Evolutionary conservation across 345 rosid species (phyloP), one percentile per base, ranked within the genome.

Genomic region (Angophora floribunda): DNA sequence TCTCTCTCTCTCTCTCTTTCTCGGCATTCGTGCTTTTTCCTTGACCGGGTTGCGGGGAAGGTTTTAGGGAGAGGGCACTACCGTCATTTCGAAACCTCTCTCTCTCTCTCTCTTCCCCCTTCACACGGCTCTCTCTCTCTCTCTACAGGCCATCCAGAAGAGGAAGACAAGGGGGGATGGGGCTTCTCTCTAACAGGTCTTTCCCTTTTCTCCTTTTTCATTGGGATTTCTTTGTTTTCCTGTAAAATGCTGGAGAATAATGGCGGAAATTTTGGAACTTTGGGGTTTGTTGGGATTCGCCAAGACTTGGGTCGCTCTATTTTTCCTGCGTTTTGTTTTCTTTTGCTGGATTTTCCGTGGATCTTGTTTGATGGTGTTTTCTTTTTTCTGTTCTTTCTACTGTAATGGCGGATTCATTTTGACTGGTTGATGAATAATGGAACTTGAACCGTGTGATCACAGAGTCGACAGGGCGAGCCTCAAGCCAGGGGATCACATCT

Each of bases 401-500:
- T 30, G 47, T 44, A 32, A 12, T 51, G 67, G 17, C 12, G 50
- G 67, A 55, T 53, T 45, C 15, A 17, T 36, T 30, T 44, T 84
- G 52, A 28, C 26, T 63, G 47, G 87, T 55, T 36, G 41, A 36
- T 89, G 13, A 44, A 21, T 51, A 61, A 53, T 41, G 87, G 57
- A 30, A 36, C 86, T 41, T 21, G 88, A 50, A 14, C 12, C 44
- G 65, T n/a, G 57, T 87, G 92, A 55, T 82, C 61, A 30, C 91
- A 97, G 99, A 92, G 91, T 95, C 22, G 41, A 51, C 26, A 93
- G 87, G 92, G 91, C 91, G 55, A 92, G 91, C 91, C 91, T 97
- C 91, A 96, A 95, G 89, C 97, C 98, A 36, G 98, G 99, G 86
- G 97, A 96, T 95, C 98, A 96, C 90, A 93, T 96, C 44, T 97